Conservation (phyloP, 1,284 basidiomycete species). For the Naganishia albida region DNA sequence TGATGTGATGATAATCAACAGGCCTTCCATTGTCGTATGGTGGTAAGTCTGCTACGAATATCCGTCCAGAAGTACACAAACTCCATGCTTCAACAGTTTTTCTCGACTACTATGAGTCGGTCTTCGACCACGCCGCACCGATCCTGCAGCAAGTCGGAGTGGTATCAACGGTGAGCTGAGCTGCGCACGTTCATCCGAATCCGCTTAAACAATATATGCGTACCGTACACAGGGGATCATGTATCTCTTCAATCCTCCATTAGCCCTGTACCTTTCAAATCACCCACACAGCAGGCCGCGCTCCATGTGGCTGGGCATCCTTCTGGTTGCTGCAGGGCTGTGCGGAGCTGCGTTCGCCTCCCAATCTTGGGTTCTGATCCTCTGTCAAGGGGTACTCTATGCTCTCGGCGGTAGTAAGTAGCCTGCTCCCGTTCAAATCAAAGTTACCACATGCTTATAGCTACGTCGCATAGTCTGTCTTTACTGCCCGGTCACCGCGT, state of each 20-base stretch:
- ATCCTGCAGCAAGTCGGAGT: constrained; percentile 38
- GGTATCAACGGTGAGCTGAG: constrained; percentile 35
- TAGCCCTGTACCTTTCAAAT: constrained; percentile 36
- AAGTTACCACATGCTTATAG: background rate
- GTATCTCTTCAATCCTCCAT: constrained; percentile 39
- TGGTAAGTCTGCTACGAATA: constrained; percentile 25
- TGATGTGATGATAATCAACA: background rate
- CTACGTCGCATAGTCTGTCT: constrained; percentile 32
- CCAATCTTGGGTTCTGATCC: constrained; percentile 34
- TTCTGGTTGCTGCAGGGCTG: constrained; percentile 34
- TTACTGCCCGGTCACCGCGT: constrained; percentile 39
- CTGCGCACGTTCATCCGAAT: background rate
- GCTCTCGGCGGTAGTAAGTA: constrained; percentile 40
- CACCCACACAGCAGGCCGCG: constrained; percentile 33
- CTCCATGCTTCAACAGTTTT: constrained; percentile 34
- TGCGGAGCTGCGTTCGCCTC: constrained; percentile 35
- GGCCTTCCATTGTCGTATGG: constrained; percentile 40
- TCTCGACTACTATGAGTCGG: constrained; percentile 36
- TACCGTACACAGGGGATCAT: constrained; percentile 39
- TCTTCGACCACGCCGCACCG: constrained; percentile 31
- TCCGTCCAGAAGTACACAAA: background rate
- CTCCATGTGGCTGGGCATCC: constrained; percentile 38
- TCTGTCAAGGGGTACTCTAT: constrained; percentile 39
- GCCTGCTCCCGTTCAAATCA: background rate
- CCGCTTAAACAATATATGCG: too few species aligned